Conservation (phyloP, 2,329 filamentous ascomycete genomes). For the Biscogniauxia mediterranea region DNA sequence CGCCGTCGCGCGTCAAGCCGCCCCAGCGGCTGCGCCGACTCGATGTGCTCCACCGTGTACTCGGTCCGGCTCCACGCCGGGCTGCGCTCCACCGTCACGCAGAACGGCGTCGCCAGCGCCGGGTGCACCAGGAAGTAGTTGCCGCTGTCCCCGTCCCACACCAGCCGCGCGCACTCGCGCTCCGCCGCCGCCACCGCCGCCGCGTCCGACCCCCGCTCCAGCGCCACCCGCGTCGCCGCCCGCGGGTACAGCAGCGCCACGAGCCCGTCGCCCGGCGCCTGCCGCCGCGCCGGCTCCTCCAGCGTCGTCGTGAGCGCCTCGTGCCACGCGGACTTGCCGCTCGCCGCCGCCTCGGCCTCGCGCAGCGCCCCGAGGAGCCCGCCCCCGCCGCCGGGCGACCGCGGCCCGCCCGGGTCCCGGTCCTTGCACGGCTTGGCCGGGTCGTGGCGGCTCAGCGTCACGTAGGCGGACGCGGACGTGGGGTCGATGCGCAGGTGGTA, state of each 20-base stretch:
- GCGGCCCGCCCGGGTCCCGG: constrained; percentile 35
- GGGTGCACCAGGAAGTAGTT: constrained; percentile 64
- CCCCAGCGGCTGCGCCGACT: constrained; percentile 59
- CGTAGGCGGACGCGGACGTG: constrained; percentile 60
- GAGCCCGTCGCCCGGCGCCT: constrained; percentile 59
- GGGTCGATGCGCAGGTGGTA: constrained; percentile 65
- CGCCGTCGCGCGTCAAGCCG: constrained; percentile 61
- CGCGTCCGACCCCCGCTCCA: constrained; percentile 59
- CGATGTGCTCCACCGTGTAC: constrained; percentile 64
- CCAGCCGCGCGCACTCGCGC: constrained; percentile 66
- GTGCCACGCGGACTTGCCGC: constrained; percentile 49
- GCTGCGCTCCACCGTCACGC: constrained; percentile 56
- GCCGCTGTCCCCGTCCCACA: constrained; percentile 64
- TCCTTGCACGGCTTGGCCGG: constrained; percentile 56
- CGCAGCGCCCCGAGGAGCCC: constrained; percentile 33
- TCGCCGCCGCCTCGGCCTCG: constrained; percentile 23
- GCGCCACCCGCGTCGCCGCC: constrained; percentile 61
- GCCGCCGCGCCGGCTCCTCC: constrained; percentile 52
- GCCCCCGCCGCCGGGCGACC: constrained; percentile 18
- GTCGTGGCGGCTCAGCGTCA: constrained; percentile 59
- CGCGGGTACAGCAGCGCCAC: constrained; percentile 68
- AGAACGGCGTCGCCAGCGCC: constrained; percentile 61
- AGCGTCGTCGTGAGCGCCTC: constrained; percentile 58
- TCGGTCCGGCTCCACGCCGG: constrained; percentile 60
- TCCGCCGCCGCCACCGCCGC: constrained; percentile 62